Evolutionary conservation across 2,329 filamentous ascomycete species (phyloP), one percentile per base, ranked within the genome.

Genomic region (Trichoderma sp.): DNA sequence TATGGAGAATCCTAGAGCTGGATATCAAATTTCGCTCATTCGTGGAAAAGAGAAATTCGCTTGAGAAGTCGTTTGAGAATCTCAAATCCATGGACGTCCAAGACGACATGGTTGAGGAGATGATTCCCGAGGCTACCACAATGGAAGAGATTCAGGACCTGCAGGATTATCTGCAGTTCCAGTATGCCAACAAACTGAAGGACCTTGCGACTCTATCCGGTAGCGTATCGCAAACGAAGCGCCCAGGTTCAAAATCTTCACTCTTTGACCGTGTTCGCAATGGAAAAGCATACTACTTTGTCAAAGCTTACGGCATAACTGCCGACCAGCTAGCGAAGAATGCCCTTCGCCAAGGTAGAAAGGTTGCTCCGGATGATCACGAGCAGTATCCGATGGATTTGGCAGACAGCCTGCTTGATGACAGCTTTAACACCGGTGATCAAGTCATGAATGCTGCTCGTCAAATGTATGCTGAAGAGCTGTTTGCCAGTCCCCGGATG

Each of bases 61-160:
- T 99, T 15, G 91, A 95, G 77, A 92, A 89, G 82, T 92, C 91
- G 0, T 95, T 91, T 74, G 90, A 94, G 18, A 93, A 91, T 73
- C 83, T 97, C 24, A 92, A 90, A 77, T 83, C 83, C 6, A 83
- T 89, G 21, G 87, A 87, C 4, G 85, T 95, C 24, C 83, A 90
- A 28, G 96, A 98, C 78, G 79, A 85, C 1, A 90, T 93, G 71
- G 90, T 98, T 53, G 92, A 95, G 60, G 91, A 95, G 75, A 91
- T 98, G 86, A 88, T 96, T n/a, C 86, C 88, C 1, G 86, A 90
- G 72, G 94, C 95, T 3, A 89, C 89, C 5, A 95, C 92, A 0
- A 95, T 98, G 86, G 96, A 99, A 79, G 96, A 99, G 79, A 87
- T 99, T 21, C 96, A 99, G 79, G 96, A 99, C 80, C 83, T 99